Base-by-base conservation (phyloP, 192 early-diverging fungal genomes). In the Gryganskiella cystojenkinii region DNA sequence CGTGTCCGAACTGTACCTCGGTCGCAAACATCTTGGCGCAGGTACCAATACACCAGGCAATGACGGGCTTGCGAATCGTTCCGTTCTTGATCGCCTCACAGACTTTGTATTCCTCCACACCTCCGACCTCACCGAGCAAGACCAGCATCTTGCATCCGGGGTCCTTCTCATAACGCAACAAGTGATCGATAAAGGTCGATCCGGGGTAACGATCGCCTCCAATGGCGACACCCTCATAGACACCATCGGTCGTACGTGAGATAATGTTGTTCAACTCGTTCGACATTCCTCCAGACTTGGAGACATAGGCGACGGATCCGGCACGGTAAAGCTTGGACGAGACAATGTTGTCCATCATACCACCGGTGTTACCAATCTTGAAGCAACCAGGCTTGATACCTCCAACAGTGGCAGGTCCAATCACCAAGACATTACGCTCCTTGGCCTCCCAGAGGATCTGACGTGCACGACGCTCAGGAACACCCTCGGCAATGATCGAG, bases 271-370 rank as follows among this genome's bases (percentile, higher is more conserved):
- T 99, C 62, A 99, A 87, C 83, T 99, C 97, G 88, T 99, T 99
- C 57, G 96, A 98, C 97, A 99, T 99, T 79, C 97, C 97, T 81
- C 97, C 97, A 28, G 93, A 95, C 90, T 99, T 99, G 81, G 95
- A 97, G 47, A 99, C 97, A 76, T 99, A 99, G 27, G 93, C 96
- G 43, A 99, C 95, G 2, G 96, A 98, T 14, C 97, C 97, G 25
- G 95, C 83, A 46, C 97, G 92, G 85, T 99, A 99, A 64, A 99
- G 90, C 86, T 96, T 96, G 82, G 95, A 97, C 19, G 95, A 85
- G 7, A 96, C 95, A 84, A 99, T 98, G 88, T 99, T 99, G 84
- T 99, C 97, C 97, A 99, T 99, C 97, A 99, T 99, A 66, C 97
- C 97, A 80, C 97, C 97, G 51, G 97, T 99, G 91, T 98, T 98